A percentile compares a stretch with the other conserved stretches of the same genome.
These are phyloP conservation scores for Isoetes taiwanensis DNA, from an alignment of 75 land plant genomes.

Conservation along the genomic window DNA sequence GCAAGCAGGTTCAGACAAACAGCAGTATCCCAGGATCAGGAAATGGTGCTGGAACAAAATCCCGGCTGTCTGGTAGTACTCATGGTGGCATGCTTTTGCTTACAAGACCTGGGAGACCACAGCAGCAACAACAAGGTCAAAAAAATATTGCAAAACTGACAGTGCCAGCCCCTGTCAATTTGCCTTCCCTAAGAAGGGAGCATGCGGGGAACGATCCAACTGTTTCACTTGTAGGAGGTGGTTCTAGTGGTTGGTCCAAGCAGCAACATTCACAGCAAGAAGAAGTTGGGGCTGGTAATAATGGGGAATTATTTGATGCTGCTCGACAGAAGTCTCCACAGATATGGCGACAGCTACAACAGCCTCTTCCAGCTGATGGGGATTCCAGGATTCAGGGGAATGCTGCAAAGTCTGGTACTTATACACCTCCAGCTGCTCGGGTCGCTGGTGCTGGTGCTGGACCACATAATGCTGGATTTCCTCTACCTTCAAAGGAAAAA, in stretches of 20 bases:
- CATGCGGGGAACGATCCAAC: conserved; percentile 54
- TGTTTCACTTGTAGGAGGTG: conserved; percentile 27
- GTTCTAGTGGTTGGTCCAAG: conserved; percentile 93
- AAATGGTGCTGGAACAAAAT: conserved; percentile 9
- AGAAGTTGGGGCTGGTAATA: conserved; percentile 1
- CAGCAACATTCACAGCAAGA: conserved; percentile 16
- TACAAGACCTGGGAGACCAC: conserved; percentile 34
- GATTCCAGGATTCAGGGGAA: conserved; percentile 12
- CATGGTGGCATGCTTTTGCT: conserved; percentile 88
- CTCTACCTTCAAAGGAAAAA: conserved; percentile 20
- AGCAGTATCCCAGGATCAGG: background rate
- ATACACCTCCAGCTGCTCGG: conserved; percentile 46
- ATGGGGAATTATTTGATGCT: background rate
- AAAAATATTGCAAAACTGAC: conserved; percentile 45
- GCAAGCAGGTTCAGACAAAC: conserved; percentile 17
- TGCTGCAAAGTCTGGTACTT: conserved; percentile 20
- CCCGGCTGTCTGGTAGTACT: background rate
- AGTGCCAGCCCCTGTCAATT: conserved; percentile 86
- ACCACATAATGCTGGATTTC: background rate
- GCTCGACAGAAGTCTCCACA: conserved; percentile 1
- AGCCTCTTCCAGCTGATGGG: background rate
- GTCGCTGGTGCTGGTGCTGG: conserved; percentile 8
- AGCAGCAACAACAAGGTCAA: conserved; percentile 1
- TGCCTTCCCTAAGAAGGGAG: conserved; percentile 80
- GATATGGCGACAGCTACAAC: conserved; percentile 7